phyloP scores from a whole-genome alignment of 768 basidiomycete species.

The Collybia mongolica region DNA sequence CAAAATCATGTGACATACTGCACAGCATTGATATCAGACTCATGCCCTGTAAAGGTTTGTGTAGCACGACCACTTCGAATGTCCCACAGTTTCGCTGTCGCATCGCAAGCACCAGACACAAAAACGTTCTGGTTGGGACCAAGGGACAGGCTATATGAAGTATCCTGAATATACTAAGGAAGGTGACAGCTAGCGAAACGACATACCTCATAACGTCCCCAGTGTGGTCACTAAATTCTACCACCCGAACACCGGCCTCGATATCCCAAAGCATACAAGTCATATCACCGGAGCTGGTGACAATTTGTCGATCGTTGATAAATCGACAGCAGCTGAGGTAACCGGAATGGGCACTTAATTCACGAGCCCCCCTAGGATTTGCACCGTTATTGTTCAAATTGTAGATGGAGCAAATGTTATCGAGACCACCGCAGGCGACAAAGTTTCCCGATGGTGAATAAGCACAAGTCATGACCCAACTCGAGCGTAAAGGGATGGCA shows the following conservation, averaged over 20 bases:
- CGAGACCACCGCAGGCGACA: conserved; percentile 97
- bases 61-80: conserved; percentile 96
- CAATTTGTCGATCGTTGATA: conserved; percentile 98
- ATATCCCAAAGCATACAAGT: conserved; percentile 99
- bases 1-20: conserved; percentile 59
- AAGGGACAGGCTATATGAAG: conserved; percentile 74
- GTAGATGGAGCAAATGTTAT: conserved; percentile 99
- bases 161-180: neutral
- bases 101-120: conserved; percentile 99
- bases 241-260: conserved; percentile 94
- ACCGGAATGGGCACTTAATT: conserved; percentile 95
- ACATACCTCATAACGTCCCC: conserved; percentile 99
- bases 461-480: conserved; percentile 99
- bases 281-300: conserved; percentile 98
- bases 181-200: neutral
- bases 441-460: conserved; percentile 97
- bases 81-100: conserved; percentile 98
- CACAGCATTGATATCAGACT: conserved; percentile 99
- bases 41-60: conserved; percentile 98
- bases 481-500: conserved; percentile 95
- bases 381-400: conserved; percentile 83
- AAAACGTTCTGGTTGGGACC: conserved; percentile 92
- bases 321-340: conserved; percentile 99
- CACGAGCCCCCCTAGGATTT: conserved; percentile 85
- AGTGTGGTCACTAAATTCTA: conserved; percentile 99